A percentile compares a stretch with the other conserved stretches of the same genome.
Evolutionary conservation across 2,329 filamentous ascomycete species (phyloP).

Genomic region (Xylaria multiplex): DNA sequence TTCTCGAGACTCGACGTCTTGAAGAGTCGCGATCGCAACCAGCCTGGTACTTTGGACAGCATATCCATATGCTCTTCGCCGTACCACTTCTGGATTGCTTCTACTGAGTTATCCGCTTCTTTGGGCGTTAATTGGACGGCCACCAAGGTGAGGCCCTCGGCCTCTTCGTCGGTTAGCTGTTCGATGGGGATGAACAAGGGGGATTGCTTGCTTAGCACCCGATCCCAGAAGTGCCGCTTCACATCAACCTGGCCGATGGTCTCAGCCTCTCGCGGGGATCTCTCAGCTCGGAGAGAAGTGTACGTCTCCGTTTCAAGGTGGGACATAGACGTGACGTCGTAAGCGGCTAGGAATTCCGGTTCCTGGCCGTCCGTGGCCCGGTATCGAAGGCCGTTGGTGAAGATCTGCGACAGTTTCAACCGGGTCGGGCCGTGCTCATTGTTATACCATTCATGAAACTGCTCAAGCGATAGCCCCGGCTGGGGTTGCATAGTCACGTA

Average conservation of each 20-base stretch:
- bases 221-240: slow-evolving; percentile 75
- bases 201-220: slow-evolving; percentile 66
- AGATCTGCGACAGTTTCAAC: slow-evolving; percentile 78
- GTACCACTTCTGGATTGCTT: slow-evolving; percentile 74
- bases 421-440: slow-evolving; percentile 89
- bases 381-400: slow-evolving; percentile 82
- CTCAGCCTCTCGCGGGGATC: slow-evolving; percentile 63
- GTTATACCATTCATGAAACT: slow-evolving; percentile 95
- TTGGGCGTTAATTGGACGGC: slow-evolving; percentile 68
- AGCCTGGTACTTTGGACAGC: slow-evolving; percentile 79
- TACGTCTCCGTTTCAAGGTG: slow-evolving; percentile 77
- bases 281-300: slow-evolving; percentile 68
- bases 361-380: slow-evolving; percentile 69
- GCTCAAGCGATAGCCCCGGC: slow-evolving; percentile 68
- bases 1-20: slow-evolving; percentile 69
- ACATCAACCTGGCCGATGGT: slow-evolving; percentile 70
- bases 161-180: slow-evolving; percentile 66
- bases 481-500: slow-evolving; percentile 88
- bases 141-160: slow-evolving; percentile 69
- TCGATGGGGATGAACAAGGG: slow-evolving; percentile 69
- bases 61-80: slow-evolving; percentile 77
- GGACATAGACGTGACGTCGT: slow-evolving; percentile 81
- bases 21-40: slow-evolving; percentile 78
- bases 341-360: slow-evolving; percentile 81
- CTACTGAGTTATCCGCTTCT: slow-evolving; percentile 59